These are phyloP conservation scores for Colletotrichum euphorbiae DNA, from an alignment of 2,329 filamentous ascomycete species.

Conservation along the genomic window DNA sequence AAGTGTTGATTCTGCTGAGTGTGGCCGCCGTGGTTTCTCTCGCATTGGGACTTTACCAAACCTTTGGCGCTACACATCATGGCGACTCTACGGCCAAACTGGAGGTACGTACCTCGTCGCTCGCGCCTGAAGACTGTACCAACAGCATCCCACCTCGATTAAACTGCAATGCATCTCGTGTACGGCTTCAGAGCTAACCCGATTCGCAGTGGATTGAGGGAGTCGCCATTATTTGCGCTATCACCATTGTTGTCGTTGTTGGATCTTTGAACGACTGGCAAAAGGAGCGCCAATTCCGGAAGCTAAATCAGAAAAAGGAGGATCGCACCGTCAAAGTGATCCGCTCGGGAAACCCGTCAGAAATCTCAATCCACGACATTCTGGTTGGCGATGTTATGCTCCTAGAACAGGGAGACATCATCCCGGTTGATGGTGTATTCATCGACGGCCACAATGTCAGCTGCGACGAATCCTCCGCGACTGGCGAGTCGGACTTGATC, in stretches of 20 bases:
- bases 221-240: constrained; percentile 83
- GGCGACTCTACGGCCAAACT: constrained; percentile 65
- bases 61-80: constrained; percentile 65
- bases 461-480: constrained; percentile 80
- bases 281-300: constrained; percentile 84
- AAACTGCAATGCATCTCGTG: no score
- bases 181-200: no score
- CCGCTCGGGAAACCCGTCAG: constrained; percentile 76
- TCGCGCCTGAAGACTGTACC: no score
- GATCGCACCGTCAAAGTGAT: constrained; percentile 79
- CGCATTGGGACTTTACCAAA: constrained; percentile 79
- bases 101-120: constrained; percentile 53
- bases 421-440: constrained; percentile 77
- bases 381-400: constrained; percentile 80
- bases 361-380: constrained; percentile 77
- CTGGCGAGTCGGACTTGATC: constrained; percentile 79
- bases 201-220: constrained; percentile 76
- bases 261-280: constrained; percentile 86
- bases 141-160: no score
- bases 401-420: constrained; percentile 79
- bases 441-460: constrained; percentile 65
- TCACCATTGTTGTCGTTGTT: constrained; percentile 79
- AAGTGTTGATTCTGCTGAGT: constrained; percentile 78
- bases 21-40: constrained; percentile 78
- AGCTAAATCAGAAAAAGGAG: constrained; percentile 84